Conservation (phyloP, 2,329 filamentous ascomycete species). For the Cladosporium austrohemisphaericum region DNA sequence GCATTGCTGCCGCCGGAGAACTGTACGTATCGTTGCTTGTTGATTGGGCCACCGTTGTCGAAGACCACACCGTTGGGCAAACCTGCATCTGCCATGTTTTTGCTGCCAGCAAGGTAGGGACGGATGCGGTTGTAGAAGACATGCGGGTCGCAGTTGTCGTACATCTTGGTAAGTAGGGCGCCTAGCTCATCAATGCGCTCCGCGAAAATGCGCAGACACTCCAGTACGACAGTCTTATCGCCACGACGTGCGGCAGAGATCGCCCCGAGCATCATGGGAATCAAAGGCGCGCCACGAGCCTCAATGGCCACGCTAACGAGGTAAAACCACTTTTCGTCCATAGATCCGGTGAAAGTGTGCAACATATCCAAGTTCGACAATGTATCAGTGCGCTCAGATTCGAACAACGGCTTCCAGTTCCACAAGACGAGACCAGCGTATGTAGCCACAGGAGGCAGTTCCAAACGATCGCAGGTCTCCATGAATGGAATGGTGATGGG, state of each 20-base stretch:
- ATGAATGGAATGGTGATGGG: constrained; percentile 80
- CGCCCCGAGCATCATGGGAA: constrained; percentile 83
- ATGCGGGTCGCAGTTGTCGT: constrained; percentile 89
- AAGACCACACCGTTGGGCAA: constrained; percentile 84
- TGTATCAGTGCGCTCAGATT: constrained; percentile 73
- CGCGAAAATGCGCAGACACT: constrained; percentile 75
- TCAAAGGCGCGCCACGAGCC: constrained; percentile 79
- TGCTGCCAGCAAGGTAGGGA: constrained; percentile 92
- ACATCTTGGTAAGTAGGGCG: constrained; percentile 77
- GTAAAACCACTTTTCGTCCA: constrained; percentile 99
- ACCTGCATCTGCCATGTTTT: constrained; percentile 95
- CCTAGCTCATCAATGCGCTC: constrained; percentile 84
- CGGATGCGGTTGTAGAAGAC: constrained; percentile 95
- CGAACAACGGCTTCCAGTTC: constrained; percentile 94
- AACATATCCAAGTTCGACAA: constrained; percentile 86
- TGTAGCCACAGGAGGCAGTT: constrained; percentile 87
- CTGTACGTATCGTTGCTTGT: constrained; percentile 63
- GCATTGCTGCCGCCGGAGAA: constrained; percentile 95
- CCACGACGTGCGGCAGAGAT: constrained; percentile 72
- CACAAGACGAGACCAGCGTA: constrained; percentile 89
- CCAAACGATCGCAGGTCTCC: constrained; percentile 66
- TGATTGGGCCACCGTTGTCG: constrained; percentile 61
- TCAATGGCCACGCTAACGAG: constrained; percentile 94
- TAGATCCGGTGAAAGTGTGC: constrained; percentile 84
- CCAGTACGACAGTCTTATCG: constrained; percentile 68